Evolutionary conservation across 768 basidiomycete genomes (phyloP).

Genomic region (Udeniomyces megalosporus): DNA sequence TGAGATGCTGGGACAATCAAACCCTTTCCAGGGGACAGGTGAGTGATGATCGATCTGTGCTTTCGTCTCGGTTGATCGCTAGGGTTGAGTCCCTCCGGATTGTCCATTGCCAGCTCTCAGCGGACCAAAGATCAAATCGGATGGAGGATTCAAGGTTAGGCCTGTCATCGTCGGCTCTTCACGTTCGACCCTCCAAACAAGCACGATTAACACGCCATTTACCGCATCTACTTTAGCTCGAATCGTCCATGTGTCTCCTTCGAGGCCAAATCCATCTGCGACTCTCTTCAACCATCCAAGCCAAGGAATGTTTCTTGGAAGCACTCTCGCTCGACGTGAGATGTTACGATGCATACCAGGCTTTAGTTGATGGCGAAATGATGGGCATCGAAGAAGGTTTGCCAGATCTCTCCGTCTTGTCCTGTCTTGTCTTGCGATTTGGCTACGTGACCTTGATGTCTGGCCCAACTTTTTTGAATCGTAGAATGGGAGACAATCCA

Average conservation of each 20-base stretch:
- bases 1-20: conserved; percentile 82
- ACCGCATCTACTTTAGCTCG: too few relatives aligned
- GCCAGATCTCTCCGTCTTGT: background rate
- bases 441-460: too few relatives aligned
- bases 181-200: too few relatives aligned
- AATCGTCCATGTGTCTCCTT: conserved; percentile 92
- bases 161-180: background rate
- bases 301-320: conserved; percentile 91
- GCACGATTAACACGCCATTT: too few relatives aligned
- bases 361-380: conserved; percentile 82
- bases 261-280: conserved; percentile 88
- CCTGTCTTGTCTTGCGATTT: background rate
- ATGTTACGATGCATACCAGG: conserved; percentile 89
- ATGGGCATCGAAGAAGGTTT: conserved; percentile 87
- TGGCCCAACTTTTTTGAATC: background rate
- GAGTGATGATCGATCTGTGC: conserved; percentile 10
- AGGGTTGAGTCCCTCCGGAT: background rate
- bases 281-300: conserved; percentile 72
- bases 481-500: conserved; percentile 94
- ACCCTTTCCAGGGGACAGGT: conserved; percentile 68
- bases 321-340: conserved; percentile 87
- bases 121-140: conserved; percentile 58
- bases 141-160: conserved; percentile 84
- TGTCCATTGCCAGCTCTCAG: conserved; percentile 36
- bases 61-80: background rate